Evolutionary conservation across 1,139 yeast genomes (phyloP), one percentile per base, ranked within the genome.

Genomic region (Sugiyamaella pinicola): DNA sequence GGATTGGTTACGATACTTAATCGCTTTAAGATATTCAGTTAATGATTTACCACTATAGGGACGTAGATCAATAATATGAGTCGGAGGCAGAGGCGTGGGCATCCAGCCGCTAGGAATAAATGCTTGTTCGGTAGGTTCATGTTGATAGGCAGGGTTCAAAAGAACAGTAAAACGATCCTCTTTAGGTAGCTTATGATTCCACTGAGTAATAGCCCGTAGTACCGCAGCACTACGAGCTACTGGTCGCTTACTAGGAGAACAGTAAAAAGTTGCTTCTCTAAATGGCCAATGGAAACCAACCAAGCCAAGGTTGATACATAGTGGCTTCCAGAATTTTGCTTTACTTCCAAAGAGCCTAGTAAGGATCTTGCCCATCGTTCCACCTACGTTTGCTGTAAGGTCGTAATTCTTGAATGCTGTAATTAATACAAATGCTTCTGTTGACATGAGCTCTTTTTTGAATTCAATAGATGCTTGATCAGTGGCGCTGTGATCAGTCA

Each of bases 231-330:
- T 64, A 39, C 78, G 62, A 2, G 78, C 77, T 15, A 74, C 71
- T 1, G 79, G 78, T 53, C 71, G 67, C 47, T 65, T 69, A 8
- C 77, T 68, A 3, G 69, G 65, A 31, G 74, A 63, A 24, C 75
- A 70, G 58, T 71, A 75, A 55, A 74, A 72, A 4, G 74, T 72
- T 4, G 75, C 64, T 58, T 76, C 71, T 34, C 75, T 64, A 57
- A 75, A 75, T n/a, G 79, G 79, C 79, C 79, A 75, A 55, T 75
- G 79, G 55, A 75, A 74, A 2, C 75, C 78, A 33, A 75, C 57
- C 26, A 75, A 62, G 1, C 79, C 79, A 62, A 75, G 63, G 29
- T 74, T 67, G 19, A 75, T 69, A 46, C 74, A 69, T 21, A 74
- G 58, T 2, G 72, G 60, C 53, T 72, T 70, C 49, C 49, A 46